These are phyloP conservation scores for Vaccinium vitisidaea DNA, from an alignment of 148 eudicot genomes.

Conservation along the genomic window DNA sequence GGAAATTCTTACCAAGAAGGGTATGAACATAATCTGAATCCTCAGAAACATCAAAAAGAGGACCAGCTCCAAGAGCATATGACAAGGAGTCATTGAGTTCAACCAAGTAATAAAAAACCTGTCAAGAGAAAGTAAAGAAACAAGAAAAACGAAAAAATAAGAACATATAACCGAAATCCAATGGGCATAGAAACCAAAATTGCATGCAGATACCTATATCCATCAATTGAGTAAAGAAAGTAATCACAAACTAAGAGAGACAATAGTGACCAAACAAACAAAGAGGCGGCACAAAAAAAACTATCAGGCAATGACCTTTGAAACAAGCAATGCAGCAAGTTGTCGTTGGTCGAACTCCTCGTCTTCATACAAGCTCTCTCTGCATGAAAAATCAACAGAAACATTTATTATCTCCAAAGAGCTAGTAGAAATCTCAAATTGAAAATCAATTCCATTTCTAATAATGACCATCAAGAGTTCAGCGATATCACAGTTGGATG, in stretches of 20 bases:
- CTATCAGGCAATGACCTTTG: conserved; percentile 54
- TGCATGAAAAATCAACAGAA: conserved; percentile 31
- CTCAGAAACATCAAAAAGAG: conserved; percentile 91
- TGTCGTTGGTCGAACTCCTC: conserved; percentile 77
- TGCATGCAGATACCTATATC: not conserved
- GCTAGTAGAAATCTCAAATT: conserved; percentile 1
- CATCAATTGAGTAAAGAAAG: not conserved
- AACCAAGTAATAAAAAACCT: conserved; percentile 87
- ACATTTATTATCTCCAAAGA: not conserved
- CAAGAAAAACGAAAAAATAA: not conserved
- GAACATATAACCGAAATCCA: not conserved
- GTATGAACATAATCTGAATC: conserved; percentile 93
- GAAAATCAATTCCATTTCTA: not conserved
- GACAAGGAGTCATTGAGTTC: conserved; percentile 89
- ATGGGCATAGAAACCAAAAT: not conserved
- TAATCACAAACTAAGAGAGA: not conserved
- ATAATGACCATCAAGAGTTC: no score
- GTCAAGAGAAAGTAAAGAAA: conserved; percentile 8
- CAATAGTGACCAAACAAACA: not conserved
- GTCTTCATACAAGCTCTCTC: conserved; percentile 96
- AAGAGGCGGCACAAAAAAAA: not conserved
- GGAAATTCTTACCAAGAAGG: conserved; percentile 61
- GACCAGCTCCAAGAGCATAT: conserved; percentile 97
- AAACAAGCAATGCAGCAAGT: conserved; percentile 85
- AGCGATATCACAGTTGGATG: no score